These are phyloP conservation scores for Neopestalotiopsis sp. DNA, from an alignment of 2,329 filamentous ascomycete genomes.

Conservation along the genomic window DNA sequence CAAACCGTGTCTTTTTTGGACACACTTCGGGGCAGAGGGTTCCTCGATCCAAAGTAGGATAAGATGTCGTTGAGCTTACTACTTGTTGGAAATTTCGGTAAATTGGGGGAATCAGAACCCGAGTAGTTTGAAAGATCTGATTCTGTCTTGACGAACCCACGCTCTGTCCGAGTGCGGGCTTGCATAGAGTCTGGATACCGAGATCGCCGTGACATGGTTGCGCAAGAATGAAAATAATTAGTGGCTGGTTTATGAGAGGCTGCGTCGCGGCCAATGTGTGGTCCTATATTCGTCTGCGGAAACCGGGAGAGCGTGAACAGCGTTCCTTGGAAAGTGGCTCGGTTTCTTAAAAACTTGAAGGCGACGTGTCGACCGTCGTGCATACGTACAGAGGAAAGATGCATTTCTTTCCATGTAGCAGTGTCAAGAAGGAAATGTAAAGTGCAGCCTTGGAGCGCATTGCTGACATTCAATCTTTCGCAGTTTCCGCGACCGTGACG, in stretches of 20 bases:
- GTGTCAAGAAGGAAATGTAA: background rate
- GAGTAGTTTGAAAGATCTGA: slow-evolving; percentile 47
- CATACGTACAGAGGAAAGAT: no score
- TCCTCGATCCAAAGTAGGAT: slow-evolving; percentile 56
- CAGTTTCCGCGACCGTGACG: background rate
- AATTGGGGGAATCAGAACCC: slow-evolving; percentile 31
- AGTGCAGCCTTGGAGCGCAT: background rate
- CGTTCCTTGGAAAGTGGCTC: no score
- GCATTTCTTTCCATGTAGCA: background rate
- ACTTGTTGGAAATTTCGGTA: slow-evolving; percentile 26
- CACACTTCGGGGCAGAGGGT: slow-evolving; percentile 65
- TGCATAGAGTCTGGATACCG: slow-evolving; percentile 49
- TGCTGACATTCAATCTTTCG: background rate
- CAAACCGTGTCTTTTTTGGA: slow-evolving; percentile 76
- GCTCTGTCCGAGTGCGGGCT: slow-evolving; percentile 52
- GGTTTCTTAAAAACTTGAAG: no score
- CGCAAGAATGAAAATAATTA: background rate
- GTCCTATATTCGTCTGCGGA: background rate
- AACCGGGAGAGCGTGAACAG: no score
- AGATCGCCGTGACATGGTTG: slow-evolving; percentile 28
- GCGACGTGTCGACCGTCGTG: no score
- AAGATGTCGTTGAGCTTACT: slow-evolving; percentile 46
- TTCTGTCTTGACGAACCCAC: slow-evolving; percentile 57
- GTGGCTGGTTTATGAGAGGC: background rate
- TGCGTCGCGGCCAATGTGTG: background rate